Evolutionary conservation across 768 basidiomycete species (phyloP), one percentile per base, ranked within the genome.

Genomic region (Dentipellis fragilis): DNA sequence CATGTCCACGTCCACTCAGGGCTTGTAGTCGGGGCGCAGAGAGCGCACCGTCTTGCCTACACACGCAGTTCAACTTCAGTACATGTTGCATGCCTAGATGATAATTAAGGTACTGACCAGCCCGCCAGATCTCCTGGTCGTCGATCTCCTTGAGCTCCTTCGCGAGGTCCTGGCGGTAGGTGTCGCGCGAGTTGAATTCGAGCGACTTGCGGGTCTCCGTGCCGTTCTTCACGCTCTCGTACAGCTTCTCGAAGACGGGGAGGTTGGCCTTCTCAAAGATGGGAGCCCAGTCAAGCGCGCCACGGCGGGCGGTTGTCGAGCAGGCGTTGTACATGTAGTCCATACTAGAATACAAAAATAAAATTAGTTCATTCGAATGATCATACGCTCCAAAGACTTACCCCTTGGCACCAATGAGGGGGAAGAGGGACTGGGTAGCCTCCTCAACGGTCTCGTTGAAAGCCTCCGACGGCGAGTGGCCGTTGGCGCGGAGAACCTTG

Each of bases 401-500:
- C 87, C 93, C 93, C 70, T 96, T 88, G 67, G 87, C 80, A 62
- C 95, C 96, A 66, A 99, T 93, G 71, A 99, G 73, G 58, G 96
- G 96, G 79, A 91, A 97, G 60, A 99, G 84, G 39, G 93, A 95
- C 69, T 99, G 94, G 45, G 95, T 98, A n/a, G 96, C 96, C 76
- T 98, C 96, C 74, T 98, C 96, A 59, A 98, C 96, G 57, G 96
- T 98, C 79, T 99, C 96, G 73, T 99, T 98, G 84, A 99, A 98
- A 50, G 94, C 94, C 71, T 99, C 96, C 45, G 95, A 98, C 54
- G 96, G 96, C 4, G 84, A 76, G 80, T 99, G 96, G 55, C 93
- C 93, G 69, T 95, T 95, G 68, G 87, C 89, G 68, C 93, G 91
- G 66, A 96, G 89, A 57, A 95, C 87, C 80, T 93, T 84, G 83